These are phyloP conservation scores for Cochlearia excelsa DNA, from an alignment of 345 rosid species.

Conservation along the genomic window DNA sequence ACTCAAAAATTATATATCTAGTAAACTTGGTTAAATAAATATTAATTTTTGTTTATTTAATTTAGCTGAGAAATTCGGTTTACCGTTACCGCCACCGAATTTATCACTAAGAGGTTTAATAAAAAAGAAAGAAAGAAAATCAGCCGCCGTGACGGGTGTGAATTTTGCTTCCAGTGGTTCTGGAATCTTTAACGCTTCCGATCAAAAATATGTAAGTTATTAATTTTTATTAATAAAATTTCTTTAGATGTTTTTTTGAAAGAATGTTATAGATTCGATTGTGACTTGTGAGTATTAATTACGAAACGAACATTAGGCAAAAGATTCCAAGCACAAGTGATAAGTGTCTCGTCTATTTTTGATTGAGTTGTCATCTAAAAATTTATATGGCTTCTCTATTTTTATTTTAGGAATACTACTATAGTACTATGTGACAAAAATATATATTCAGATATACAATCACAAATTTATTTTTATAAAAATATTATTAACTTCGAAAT, in stretches of 20 bases:
- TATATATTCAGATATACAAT: too few relatives aligned
- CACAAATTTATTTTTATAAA: too few relatives aligned
- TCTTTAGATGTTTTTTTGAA: background rate
- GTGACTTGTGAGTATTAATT: background rate
- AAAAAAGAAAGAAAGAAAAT: constrained; percentile 9
- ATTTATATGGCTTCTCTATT: too few relatives aligned
- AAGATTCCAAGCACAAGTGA: constrained; percentile 24
- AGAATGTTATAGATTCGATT: constrained; percentile 9
- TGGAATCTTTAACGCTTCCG: constrained; percentile 57
- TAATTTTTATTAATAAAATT: background rate
- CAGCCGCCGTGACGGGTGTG: constrained; percentile 41
- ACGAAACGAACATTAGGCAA: background rate
- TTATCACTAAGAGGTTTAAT: constrained; percentile 35
- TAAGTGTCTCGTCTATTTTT: too few relatives aligned
- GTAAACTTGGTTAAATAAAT: too few relatives aligned
- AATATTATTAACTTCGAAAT: too few relatives aligned
- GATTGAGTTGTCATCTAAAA: too few relatives aligned
- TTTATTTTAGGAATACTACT: too few relatives aligned
- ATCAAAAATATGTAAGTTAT: constrained; percentile 43
- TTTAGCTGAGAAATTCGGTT: constrained; percentile 59
- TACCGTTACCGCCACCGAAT: constrained; percentile 60
- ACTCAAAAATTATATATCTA: too few relatives aligned
- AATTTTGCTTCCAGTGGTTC: constrained; percentile 69
- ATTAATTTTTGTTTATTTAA: too few relatives aligned
- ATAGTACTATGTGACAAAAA: too few relatives aligned